A percentile compares a stretch with the other conserved stretches of the same genome.
phyloP scores from a whole-genome alignment of 1,284 basidiomycete genomes.

The Boletellus sp. region DNA sequence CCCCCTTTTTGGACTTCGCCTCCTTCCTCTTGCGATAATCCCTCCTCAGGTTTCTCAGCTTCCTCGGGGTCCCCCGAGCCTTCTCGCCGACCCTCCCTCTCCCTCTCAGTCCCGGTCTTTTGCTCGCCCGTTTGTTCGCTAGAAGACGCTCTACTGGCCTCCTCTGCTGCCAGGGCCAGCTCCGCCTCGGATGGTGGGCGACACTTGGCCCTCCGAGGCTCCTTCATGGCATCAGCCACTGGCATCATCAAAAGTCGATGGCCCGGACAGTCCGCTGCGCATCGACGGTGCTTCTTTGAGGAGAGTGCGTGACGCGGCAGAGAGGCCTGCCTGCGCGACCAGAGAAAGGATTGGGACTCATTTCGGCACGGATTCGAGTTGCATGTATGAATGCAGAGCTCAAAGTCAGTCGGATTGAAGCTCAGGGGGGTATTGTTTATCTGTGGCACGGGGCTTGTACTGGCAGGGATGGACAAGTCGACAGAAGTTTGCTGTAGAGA shows the following conservation, averaged over 20 bases:
- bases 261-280: slow-evolving; percentile 20
- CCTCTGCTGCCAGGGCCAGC: slow-evolving; percentile 16
- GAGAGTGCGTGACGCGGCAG: slow-evolving; percentile 29
- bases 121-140: neutral
- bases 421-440: neutral
- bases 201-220: slow-evolving; percentile 25
- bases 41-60: slow-evolving; percentile 12
- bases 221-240: slow-evolving; percentile 15
- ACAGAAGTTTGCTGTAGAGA: slow-evolving; percentile 2
- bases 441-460: slow-evolving; percentile 5
- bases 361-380: slow-evolving; percentile 25
- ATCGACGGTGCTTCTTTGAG: slow-evolving; percentile 20
- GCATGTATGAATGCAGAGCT: slow-evolving; percentile 30
- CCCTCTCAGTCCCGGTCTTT: neutral
- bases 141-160: slow-evolving; percentile 1
- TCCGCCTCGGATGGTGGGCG: slow-evolving; percentile 24
- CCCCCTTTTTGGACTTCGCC: neutral
- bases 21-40: slow-evolving; percentile 8
- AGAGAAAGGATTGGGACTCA: slow-evolving; percentile 28
- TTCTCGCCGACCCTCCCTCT: slow-evolving; percentile 1
- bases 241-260: slow-evolving; percentile 24
- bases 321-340: slow-evolving; percentile 21
- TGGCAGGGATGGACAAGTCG: neutral
- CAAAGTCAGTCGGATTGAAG: slow-evolving; percentile 16
- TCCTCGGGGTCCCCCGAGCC: slow-evolving; percentile 18